Evolutionary conservation across 1,284 basidiomycete genomes (phyloP), one percentile per base, ranked within the genome.

Genomic region (Waitea zeae): DNA sequence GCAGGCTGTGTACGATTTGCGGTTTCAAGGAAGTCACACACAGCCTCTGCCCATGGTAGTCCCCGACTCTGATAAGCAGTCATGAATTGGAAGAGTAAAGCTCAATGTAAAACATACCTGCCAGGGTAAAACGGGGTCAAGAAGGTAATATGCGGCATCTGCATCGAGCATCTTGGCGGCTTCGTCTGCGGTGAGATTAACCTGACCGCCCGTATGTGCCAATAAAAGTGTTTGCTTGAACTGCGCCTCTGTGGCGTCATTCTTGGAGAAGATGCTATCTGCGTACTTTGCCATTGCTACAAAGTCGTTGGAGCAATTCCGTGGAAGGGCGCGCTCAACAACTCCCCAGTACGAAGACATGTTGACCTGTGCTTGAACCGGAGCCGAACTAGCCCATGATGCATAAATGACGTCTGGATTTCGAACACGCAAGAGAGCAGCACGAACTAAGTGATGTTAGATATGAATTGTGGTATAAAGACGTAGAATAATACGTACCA

Each of bases 271-370:
- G 0, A 52, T 53, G 17, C 53, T 46, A 41, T 67, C 64, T 5
- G 64, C 62, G 40, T 53, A 54, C 31, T 53, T 57, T 22, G 63
- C 65, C 4, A 65, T 57, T 2, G 59, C 57, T 30, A 63, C 58
- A 62, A 62, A 67, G 49, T 67, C 64, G 1, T 62, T 60, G 3
- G 62, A 65, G 42, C 63, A 67, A 42, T 67, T 65, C 13, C 61
- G 49, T 2, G 62, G 62, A 15, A 67, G 49, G 38, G 61, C 63
- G 24, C 64, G 54, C 39, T 65, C 62, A 1, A 61, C 62, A 0
- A 61, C 62, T 38, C 58, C 58, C 44, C 64, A 67, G 47, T 67
- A 67, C 29, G 59, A 54, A 12, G 59, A 42, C 62, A 67, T 65
- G 41, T 67, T 62, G 17, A 65, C 50, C 41, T 67, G 58, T 2